Base-by-base conservation (phyloP, 139 green algal species). In the Spirogloea muscicola region DNA sequence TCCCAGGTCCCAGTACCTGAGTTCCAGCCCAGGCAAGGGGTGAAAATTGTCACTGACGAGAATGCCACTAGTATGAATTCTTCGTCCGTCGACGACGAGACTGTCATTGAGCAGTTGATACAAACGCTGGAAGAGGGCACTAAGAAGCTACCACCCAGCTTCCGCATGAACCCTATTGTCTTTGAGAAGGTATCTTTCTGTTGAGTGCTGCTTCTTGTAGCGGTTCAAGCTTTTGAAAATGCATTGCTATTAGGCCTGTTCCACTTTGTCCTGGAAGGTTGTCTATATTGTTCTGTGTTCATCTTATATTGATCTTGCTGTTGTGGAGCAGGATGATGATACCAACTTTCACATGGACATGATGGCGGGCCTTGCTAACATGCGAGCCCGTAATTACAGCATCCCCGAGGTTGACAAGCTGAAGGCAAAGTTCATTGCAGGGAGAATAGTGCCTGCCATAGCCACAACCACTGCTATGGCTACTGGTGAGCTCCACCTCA, bases 31-130 rank as follows among this genome's bases (percentile, higher is more conserved):
- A 90, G 89, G 87, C 55, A 79, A 60, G 91, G 90, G 21, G 91
- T 98, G 31, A 90, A 91, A 63, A 98, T 98, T 49, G 94, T 98
- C 85, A 98, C 94, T 39, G 94, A 99, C 76, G 93, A 96, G 52
- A 98, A 96, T 79, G 90, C 88, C 29, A 86, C 74, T n/a, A 57
- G 48, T 16, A 40, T 62, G 21, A 31, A 43, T 3, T 72, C 44
- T 31, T 16, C 18, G 42, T 5, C 42, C 36, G 44, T 79, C 52
- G 87, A 94, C 62, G 90, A 94, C 62, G 86, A 93, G 25, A 41
- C 52, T 0, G 66, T 92, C 1, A 90, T 96, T 31, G 76, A 87
- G 3, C 42, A 85, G 57, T 84, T 97, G 61, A 36, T 89, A 44
- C 73, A 70, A 2, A 36, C 81, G 74, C 70, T 92, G 62, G 49